These are phyloP conservation scores for Pseudonectria foliicola DNA, from an alignment of 2,329 filamentous ascomycete genomes.

Conservation along the genomic window DNA sequence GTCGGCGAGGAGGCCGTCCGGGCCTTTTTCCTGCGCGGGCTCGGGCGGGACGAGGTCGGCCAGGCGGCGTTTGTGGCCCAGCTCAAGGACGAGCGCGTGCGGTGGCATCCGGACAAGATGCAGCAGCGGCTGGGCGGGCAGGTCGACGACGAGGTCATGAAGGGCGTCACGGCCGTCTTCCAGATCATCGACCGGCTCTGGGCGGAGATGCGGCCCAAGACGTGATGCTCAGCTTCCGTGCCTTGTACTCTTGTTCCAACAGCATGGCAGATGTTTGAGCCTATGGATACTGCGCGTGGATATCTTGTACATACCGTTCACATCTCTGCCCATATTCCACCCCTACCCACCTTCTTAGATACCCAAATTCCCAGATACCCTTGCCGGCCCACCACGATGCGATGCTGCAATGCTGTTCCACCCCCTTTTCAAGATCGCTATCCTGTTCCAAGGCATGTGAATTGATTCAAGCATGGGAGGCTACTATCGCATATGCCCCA, in stretches of 20 bases:
- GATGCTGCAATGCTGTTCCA: too few species aligned
- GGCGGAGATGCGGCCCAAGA: slow-evolving; percentile 48
- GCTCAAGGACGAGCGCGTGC: slow-evolving; percentile 77
- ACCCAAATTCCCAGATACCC: too few species aligned
- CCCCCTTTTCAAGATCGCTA: too few species aligned
- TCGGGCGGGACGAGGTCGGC: slow-evolving; percentile 36
- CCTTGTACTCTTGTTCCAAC: not conserved
- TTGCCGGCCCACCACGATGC: too few species aligned
- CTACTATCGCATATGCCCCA: too few species aligned
- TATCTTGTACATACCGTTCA: not conserved
- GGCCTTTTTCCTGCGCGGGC: slow-evolving; percentile 55
- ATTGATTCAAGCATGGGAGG: too few species aligned
- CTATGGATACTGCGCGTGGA: slow-evolving; percentile 12
- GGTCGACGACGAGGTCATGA: slow-evolving; percentile 66
- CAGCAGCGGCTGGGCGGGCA: slow-evolving; percentile 76
- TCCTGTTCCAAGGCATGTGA: too few species aligned
- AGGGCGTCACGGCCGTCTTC: slow-evolving; percentile 80
- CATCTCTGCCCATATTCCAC: too few species aligned
- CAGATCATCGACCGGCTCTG: slow-evolving; percentile 82
- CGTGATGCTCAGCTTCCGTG: slow-evolving; percentile 1
- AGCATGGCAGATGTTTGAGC: too few species aligned
- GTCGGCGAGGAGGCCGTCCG: slow-evolving; percentile 55
- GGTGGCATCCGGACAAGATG: slow-evolving; percentile 98
- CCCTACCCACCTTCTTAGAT: too few species aligned
- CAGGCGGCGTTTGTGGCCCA: slow-evolving; percentile 38